phyloP scores from a whole-genome alignment of 257 asterid genomes.

The Orobanche coerulescens region DNA sequence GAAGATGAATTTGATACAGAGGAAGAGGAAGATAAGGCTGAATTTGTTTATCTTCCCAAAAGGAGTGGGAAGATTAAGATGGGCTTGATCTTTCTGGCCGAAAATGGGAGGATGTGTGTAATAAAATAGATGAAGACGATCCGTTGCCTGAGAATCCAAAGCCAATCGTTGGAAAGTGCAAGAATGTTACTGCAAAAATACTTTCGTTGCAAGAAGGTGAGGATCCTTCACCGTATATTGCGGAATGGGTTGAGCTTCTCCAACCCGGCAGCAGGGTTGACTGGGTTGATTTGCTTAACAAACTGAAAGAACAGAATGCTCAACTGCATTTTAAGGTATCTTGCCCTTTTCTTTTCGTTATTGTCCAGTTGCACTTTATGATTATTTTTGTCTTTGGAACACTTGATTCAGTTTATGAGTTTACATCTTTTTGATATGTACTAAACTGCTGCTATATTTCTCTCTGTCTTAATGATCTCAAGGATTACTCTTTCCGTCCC shows the following conservation, averaged over 20 bases:
- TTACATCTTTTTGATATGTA: no score
- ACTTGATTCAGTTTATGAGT: no score
- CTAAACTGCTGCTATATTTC: no score
- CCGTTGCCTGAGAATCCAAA: constrained; percentile 66
- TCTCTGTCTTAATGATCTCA: no score
- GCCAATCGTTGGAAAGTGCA: constrained; percentile 56
- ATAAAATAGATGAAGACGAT: constrained; percentile 59
- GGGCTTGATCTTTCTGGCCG: constrained; percentile 77
- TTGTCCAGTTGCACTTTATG: no score
- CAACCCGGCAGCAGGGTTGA: constrained; percentile 72
- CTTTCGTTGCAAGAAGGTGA: constrained; percentile 43
- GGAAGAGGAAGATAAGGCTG: constrained; percentile 28
- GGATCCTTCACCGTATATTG: constrained; percentile 52
- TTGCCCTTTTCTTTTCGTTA: constrained; percentile 1
- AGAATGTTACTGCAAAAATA: constrained; percentile 55
- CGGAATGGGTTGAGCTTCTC: constrained; percentile 63
- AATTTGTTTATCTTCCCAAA: constrained; percentile 57
- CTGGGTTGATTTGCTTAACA: constrained; percentile 70
- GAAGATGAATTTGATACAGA: constrained; percentile 11
- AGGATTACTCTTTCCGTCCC: no score
- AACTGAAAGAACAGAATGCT: constrained; percentile 38
- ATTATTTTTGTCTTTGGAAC: no score
- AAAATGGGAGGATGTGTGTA: constrained; percentile 75
- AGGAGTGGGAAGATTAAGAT: constrained; percentile 78
- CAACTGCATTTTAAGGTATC: constrained; percentile 52